Evolutionary conservation across 1,139 yeast species (phyloP).

Genomic region (Candida smagusa): DNA sequence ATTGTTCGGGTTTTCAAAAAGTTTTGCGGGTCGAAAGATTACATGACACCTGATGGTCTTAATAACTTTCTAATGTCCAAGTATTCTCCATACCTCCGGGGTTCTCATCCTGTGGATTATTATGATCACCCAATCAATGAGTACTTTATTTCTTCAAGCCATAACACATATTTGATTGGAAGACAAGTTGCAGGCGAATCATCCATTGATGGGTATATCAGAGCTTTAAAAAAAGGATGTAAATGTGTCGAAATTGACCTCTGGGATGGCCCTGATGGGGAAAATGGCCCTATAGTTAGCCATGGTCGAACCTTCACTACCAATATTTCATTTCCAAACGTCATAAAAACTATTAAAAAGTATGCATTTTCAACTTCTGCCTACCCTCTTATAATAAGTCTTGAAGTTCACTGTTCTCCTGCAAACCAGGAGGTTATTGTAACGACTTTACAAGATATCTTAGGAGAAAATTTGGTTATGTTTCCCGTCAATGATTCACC

Average conservation of each 20-base stretch:
- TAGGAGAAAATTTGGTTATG: conserved; percentile 59
- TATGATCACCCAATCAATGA: conserved; percentile 72
- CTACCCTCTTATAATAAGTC: conserved; percentile 79
- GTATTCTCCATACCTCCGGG: conserved; percentile 32
- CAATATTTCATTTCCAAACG: conserved; percentile 66
- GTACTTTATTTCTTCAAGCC: conserved; percentile 89
- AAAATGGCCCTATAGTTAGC: conserved; percentile 67
- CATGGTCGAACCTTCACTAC: conserved; percentile 86
- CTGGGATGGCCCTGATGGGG: conserved; percentile 68
- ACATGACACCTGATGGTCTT: conserved; percentile 49
- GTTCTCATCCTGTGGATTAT: conserved; percentile 34
- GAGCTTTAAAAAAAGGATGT: conserved; percentile 87
- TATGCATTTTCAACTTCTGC: conserved; percentile 86
- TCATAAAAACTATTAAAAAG: conserved; percentile 67
- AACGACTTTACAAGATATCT: conserved; percentile 45
- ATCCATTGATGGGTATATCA: conserved; percentile 86
- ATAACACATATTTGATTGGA: conserved; percentile 87
- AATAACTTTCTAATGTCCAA: conserved; percentile 51
- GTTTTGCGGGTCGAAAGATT: conserved; percentile 27
- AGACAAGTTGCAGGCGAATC: conserved; percentile 91
- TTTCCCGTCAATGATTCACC: conserved; percentile 30
- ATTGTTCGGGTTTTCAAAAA: conserved; percentile 40
- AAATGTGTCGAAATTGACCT: conserved; percentile 90
- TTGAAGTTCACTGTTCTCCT: conserved; percentile 75
- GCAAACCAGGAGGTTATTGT: conserved; percentile 62